These are phyloP conservation scores for Malassezia restricta DNA, from an alignment of 1,284 basidiomycete species.

Conservation along the genomic window DNA sequence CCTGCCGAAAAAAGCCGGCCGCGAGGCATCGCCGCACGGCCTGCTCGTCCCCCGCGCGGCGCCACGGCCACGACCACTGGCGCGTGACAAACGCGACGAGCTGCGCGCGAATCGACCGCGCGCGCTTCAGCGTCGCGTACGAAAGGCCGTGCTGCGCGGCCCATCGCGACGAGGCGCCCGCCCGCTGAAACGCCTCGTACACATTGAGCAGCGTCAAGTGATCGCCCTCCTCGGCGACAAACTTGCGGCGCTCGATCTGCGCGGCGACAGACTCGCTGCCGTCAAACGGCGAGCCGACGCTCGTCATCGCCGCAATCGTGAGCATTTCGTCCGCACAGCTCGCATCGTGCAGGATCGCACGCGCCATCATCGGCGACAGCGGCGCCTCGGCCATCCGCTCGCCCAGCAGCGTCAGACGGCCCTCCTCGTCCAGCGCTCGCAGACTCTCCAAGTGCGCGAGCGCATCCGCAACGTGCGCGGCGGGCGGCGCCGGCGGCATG, in stretches of 20 bases:
- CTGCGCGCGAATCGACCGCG: conserved; percentile 79
- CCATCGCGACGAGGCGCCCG: conserved; percentile 75
- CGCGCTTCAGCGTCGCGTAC: conserved; percentile 80
- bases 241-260: conserved; percentile 78
- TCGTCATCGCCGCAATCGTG: conserved; percentile 87
- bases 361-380: conserved; percentile 53
- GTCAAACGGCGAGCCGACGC: conserved; percentile 47
- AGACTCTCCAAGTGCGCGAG: conserved; percentile 55
- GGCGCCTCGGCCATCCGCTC: conserved; percentile 53
- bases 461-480: conserved; percentile 70
- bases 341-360: conserved; percentile 57
- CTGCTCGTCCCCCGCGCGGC: conserved; percentile 51
- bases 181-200: conserved; percentile 72
- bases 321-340: conserved; percentile 83
- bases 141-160: conserved; percentile 83
- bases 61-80: conserved; percentile 11
- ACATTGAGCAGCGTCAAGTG: conserved; percentile 83
- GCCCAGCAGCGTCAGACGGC: conserved; percentile 51
- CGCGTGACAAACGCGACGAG: conserved; percentile 74
- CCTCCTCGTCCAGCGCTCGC: conserved; percentile 51
- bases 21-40: conserved; percentile 70
- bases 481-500: conserved; percentile 66
- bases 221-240: conserved; percentile 94
- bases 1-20: conserved; percentile 85
- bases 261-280: conserved; percentile 1